Evolutionary conservation across 768 basidiomycete genomes (phyloP), one percentile per base, ranked within the genome.

Genomic region (Sistotremastrum niveocremeum): DNA sequence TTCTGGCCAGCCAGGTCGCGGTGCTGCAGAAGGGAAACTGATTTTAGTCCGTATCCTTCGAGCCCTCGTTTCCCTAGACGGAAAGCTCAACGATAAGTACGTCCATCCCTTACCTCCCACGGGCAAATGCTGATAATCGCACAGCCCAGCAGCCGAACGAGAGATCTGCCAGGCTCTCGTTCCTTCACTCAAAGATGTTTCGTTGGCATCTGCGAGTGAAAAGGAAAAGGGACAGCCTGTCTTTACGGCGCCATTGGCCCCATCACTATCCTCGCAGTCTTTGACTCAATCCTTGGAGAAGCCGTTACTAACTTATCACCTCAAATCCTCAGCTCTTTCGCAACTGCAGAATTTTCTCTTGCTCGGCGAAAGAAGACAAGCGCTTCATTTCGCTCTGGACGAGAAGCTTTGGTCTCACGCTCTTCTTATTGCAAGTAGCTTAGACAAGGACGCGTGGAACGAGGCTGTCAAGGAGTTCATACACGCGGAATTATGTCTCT

Each of bases 351-450:
- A 76, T 31, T 74, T 86, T 43, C 72, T 99, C 10, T 62, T 91
- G 7, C 75, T 77, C 47, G 95, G 94, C 10, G 81, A 95, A 54
- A 81, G 88, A 34, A 77, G 76, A 20, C 77, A 81, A 51, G 95
- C 95, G 1, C 90, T 85, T 58, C 78, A 79, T 48, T 91, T 79
- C 59, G 94, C 95, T 3, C 69, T 88, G 38, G 85, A 93, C 48
- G 76, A 90, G 61, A 83, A 76, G 56, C 62, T 98, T 37, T 99
- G 94, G 93, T 80, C 88, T 1, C 95, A 99, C 61, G 94, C 95
- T 2, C 78, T 98, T 76, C 62, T 98, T 46, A 90, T 99, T 51
- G 79, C 94, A 7, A 93, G 86, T 56, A 83, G 85, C 46, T 74
- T 95, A 44, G 94, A 94, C 60, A 87, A 85, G 54, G 91, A 95